Evolutionary conservation across 208 protist genomes (phyloP), one percentile per base, ranked within the genome.

Genomic region (Trypanosomatidae sp.): DNA sequence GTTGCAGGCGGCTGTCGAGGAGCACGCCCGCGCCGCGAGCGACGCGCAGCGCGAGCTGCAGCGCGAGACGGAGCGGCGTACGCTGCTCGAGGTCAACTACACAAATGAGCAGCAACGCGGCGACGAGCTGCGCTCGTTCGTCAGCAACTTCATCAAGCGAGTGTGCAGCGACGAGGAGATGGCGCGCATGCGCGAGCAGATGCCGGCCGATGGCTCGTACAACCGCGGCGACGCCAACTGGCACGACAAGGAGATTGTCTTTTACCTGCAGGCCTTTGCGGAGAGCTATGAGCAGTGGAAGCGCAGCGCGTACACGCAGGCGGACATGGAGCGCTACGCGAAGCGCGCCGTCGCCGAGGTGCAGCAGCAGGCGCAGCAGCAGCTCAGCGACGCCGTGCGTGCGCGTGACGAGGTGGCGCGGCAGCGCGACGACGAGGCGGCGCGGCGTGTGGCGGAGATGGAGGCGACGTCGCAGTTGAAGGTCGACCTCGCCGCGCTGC

Each of bases 291-390:
- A 88, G 33, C 51, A 74, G 23, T 85, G 75, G 81, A 60, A 75
- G 37, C 66, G 80, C 43, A 61, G 58, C 8, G 81, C 79, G 20
- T 91, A 87, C 50, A 88, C 86, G 10, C 60, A 83, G 60, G 78
- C 89, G 32, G 86, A 94, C 50, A 70, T 91, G 61, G 73, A 94
- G 59, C 77, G 85, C 48, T 85, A 90, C 54, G 79, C 75, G 15
- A 63, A 64, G 25, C 60, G 70, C 22, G 75, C 69, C 2, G 60
- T 74, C 43, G 57, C 35, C 20, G 73, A 82, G n/a, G 13, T 77
- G 48, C 55, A 82, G 49, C 66, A 75, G 49, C 74, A 88, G 50
- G 59, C 74, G 18, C 70, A 91, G 46, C 78, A 63, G 10, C 71
- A 89, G 60, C 43, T 86, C 15, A 61, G 64, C 48, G 78, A 89